phyloP scores from a whole-genome alignment of 1,139 yeast genomes.

The Geotrichum histeridarum region DNA sequence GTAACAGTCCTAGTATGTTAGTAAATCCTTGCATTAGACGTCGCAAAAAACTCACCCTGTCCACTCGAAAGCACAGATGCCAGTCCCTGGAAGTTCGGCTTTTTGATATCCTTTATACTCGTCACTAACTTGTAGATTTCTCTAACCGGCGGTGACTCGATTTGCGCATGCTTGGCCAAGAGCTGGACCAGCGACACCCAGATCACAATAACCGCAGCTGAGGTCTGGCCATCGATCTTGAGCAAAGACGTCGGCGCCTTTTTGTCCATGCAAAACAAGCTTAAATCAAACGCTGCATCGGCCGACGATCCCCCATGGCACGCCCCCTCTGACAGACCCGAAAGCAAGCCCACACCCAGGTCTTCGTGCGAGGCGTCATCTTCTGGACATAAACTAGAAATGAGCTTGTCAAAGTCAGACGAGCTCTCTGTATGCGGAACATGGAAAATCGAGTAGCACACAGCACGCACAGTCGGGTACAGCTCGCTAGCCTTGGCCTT shows the following conservation, averaged over 20 bases:
- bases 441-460: constrained; percentile 15
- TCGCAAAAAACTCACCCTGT: neutral
- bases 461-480: constrained; percentile 12
- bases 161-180: constrained; percentile 6
- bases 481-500: constrained; percentile 1
- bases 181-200: constrained; percentile 14
- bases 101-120: constrained; percentile 1
- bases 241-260: constrained; percentile 12
- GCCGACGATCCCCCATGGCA: neutral
- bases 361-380: constrained; percentile 9
- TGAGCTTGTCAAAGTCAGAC: neutral
- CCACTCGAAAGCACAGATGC: constrained; percentile 3
- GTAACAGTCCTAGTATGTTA: constrained; percentile 8
- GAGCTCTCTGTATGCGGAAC: neutral
- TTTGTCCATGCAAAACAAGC: constrained; percentile 11
- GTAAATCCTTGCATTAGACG: neutral
- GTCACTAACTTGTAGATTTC: constrained; percentile 5
- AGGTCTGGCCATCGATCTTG: constrained; percentile 14
- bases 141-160: constrained; percentile 4
- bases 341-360: constrained; percentile 14
- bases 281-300: constrained; percentile 4
- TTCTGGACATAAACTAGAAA: neutral
- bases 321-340: neutral
- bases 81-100: constrained; percentile 12
- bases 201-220: constrained; percentile 10